phyloP scores from a whole-genome alignment of 768 basidiomycete genomes.

The Russula sp. region DNA sequence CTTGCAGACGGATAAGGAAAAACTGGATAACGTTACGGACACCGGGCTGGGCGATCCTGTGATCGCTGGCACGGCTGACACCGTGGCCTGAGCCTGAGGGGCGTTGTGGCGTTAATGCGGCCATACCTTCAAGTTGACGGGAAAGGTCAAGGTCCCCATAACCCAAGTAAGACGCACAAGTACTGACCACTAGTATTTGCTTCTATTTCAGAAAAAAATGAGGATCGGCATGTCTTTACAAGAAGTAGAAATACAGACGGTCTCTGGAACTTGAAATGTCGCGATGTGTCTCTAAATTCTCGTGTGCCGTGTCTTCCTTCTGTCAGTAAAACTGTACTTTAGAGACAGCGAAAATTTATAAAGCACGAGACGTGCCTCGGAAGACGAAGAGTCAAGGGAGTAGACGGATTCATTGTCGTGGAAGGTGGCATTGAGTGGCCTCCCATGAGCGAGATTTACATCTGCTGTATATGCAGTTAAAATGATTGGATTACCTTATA shows the following conservation, averaged over 20 bases:
- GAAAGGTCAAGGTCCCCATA: neutral
- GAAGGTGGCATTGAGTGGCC: too few species aligned
- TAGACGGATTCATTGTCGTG: neutral
- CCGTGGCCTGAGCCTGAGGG: neutral
- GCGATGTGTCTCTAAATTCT: neutral
- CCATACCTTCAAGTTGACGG: neutral
- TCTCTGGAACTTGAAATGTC: neutral
- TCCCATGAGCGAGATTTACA: too few species aligned
- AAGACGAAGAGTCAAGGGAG: conserved; percentile 8
- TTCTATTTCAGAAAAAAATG: neutral
- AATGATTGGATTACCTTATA: too few species aligned
- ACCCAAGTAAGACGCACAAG: neutral
- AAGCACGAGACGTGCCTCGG: conserved; percentile 3
- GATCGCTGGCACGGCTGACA: neutral
- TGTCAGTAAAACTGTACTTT: neutral
- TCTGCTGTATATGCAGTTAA: too few species aligned
- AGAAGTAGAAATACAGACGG: neutral
- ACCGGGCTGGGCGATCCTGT: neutral
- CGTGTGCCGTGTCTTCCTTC: neutral
- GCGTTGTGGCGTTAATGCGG: neutral
- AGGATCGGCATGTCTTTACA: neutral
- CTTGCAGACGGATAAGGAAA: neutral
- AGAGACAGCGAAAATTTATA: neutral
- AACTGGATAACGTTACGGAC: neutral
- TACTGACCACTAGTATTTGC: neutral